Evolutionary conservation across 768 basidiomycete species (phyloP).

Genomic region (Trametes punicea): DNA sequence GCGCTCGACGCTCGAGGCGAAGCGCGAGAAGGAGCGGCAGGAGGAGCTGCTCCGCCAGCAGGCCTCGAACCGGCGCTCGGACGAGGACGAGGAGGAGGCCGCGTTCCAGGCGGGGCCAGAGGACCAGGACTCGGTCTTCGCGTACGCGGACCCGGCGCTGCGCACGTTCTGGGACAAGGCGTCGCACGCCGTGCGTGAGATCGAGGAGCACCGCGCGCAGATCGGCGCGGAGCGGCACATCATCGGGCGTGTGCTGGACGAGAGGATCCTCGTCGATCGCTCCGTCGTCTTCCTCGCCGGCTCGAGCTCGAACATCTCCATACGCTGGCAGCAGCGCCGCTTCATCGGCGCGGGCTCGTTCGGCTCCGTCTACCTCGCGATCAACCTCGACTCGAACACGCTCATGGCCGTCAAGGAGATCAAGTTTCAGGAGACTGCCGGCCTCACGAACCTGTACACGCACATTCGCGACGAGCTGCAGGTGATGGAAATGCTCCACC

Average conservation of each 20-base stretch:
- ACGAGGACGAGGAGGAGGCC: slow-evolving; percentile 50
- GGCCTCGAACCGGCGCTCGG: slow-evolving; percentile 42
- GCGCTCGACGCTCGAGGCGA: slow-evolving; percentile 80
- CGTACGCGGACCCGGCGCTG: slow-evolving; percentile 61
- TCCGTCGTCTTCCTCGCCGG: slow-evolving; percentile 93
- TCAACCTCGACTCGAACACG: slow-evolving; percentile 92
- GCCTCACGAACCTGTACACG: slow-evolving; percentile 81
- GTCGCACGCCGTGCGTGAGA: slow-evolving; percentile 49
- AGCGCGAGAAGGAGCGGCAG: slow-evolving; percentile 84
- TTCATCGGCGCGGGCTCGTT: slow-evolving; percentile 99
- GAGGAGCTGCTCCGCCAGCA: slow-evolving; percentile 59
- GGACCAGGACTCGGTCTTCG: slow-evolving; percentile 37
- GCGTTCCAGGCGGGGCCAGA: slow-evolving; percentile 32
- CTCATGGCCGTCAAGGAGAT: slow-evolving; percentile 99
- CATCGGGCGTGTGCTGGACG: slow-evolving; percentile 89
- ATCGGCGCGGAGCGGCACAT: slow-evolving; percentile 68
- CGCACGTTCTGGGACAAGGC: slow-evolving; percentile 76
- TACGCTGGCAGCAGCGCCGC: slow-evolving; percentile 97
- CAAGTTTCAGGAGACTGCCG: slow-evolving; percentile 90
- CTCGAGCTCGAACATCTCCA: slow-evolving; percentile 91
- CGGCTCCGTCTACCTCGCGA: slow-evolving; percentile 98
- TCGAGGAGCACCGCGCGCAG: slow-evolving; percentile 64
- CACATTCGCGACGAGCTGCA: slow-evolving; percentile 95
- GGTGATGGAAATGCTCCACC: slow-evolving; percentile 97
- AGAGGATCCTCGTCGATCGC: slow-evolving; percentile 90